A percentile compares a stretch with the other conserved stretches of the same genome.
These are phyloP conservation scores for Wickerhamiella azymoides DNA, from an alignment of 805 yeast genomes.

Conservation along the genomic window DNA sequence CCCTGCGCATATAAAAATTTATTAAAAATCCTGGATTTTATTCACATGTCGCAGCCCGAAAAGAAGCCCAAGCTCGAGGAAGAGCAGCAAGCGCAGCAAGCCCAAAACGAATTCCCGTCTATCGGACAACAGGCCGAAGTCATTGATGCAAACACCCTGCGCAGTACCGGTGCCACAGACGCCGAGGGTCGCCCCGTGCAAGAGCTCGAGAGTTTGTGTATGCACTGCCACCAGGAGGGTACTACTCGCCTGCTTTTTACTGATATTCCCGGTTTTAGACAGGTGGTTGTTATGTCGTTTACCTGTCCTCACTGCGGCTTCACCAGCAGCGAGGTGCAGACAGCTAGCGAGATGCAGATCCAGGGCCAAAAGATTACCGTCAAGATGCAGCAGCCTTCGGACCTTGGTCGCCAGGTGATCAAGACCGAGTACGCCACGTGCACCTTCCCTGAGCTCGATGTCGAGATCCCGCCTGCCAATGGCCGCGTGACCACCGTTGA, in stretches of 20 bases:
- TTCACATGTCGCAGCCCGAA: conserved; percentile 1
- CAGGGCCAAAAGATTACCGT: conserved; percentile 67
- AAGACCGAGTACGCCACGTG: conserved; percentile 78
- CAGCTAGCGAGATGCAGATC: conserved; percentile 86
- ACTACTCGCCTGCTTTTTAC: conserved; percentile 73
- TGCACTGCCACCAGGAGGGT: conserved; percentile 87
- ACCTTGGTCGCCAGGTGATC: conserved; percentile 80
- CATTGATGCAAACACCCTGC: conserved; percentile 35
- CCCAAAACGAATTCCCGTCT: conserved; percentile 2
- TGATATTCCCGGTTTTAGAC: conserved; percentile 80
- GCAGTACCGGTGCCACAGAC: conserved; percentile 63
- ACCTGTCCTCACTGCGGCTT: conserved; percentile 91
- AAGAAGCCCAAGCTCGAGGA: conserved; percentile 6
- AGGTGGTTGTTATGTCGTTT: conserved; percentile 86
- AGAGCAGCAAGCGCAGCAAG: background rate
- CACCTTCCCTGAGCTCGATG: conserved; percentile 68
- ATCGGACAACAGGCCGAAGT: conserved; percentile 27
- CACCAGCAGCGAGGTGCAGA: conserved; percentile 83
- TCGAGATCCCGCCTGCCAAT: conserved; percentile 89
- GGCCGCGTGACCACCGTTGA: conserved; percentile 91
- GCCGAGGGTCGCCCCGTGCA: conserved; percentile 89
- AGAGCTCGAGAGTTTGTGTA: conserved; percentile 87
- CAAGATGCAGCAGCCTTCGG: conserved; percentile 52
- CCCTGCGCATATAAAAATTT: background rate
- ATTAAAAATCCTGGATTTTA: background rate